These are phyloP conservation scores for Talaromyces nanjingensis DNA, from an alignment of 495 filamentous ascomycete genomes.

Conservation along the genomic window DNA sequence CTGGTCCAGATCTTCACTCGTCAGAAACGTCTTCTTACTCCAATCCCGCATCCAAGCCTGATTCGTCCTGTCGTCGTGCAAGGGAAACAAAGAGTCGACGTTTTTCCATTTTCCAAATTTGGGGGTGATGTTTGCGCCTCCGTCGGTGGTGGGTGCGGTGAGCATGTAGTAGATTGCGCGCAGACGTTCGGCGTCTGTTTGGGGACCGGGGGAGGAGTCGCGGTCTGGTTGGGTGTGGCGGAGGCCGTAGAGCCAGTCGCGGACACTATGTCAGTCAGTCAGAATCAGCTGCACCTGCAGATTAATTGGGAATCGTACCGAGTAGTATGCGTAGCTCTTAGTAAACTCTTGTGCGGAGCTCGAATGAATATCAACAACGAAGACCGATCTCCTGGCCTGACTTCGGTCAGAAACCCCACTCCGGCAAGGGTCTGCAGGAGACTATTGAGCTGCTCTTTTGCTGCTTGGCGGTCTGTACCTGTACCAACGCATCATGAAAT, in stretches of 20 bases:
- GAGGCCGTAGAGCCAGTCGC: conserved; percentile 94
- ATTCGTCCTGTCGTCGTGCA: conserved; percentile 86
- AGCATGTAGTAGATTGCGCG: conserved; percentile 83
- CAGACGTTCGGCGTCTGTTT: conserved; percentile 82
- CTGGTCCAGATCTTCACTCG: conserved; percentile 66
- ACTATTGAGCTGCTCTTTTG: conserved; percentile 64
- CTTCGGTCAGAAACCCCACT: conserved; percentile 77
- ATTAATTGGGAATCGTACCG: conserved; percentile 32
- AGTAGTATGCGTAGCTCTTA: conserved; percentile 57
- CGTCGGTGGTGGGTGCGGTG: conserved; percentile 69
- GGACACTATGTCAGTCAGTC: conserved; percentile 50
- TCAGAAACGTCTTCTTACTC: conserved; percentile 74
- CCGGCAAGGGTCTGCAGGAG: conserved; percentile 63
- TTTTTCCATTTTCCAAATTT: conserved; percentile 77
- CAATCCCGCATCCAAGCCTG: conserved; percentile 85
- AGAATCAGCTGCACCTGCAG: conserved; percentile 3
- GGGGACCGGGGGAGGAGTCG: conserved; percentile 58
- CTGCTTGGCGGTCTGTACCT: conserved; percentile 61
- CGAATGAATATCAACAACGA: conserved; percentile 80
- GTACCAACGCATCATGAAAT: conserved; percentile 8
- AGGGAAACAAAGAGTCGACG: conserved; percentile 76
- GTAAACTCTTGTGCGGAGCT: conserved; percentile 40
- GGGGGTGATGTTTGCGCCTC: conserved; percentile 84
- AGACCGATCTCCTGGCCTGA: conserved; percentile 68
- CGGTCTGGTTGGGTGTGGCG: conserved; percentile 66